Conservation (phyloP, 176 grass and related monocot genomes). For the Eremochloa ophiuroides region DNA sequence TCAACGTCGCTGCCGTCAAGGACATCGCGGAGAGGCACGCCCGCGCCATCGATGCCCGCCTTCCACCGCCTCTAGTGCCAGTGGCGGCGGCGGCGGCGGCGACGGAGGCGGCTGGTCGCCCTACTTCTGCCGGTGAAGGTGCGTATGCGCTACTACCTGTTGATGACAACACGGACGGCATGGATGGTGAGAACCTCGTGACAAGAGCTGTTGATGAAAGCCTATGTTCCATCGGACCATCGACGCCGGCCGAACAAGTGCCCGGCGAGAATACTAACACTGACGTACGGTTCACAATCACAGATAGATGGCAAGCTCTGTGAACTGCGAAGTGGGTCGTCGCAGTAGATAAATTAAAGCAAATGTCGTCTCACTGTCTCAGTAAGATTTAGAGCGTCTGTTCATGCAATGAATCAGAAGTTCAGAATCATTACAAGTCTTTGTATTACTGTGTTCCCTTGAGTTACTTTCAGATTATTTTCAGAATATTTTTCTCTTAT, state of each 20-base stretch:
- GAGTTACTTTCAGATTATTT: no score
- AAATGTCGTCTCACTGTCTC: neutral
- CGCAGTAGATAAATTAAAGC: neutral
- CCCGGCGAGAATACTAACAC: neutral
- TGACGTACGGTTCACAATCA: neutral
- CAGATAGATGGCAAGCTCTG: neutral
- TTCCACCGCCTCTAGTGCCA: neutral
- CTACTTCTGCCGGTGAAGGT: neutral
- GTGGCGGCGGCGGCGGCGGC: neutral
- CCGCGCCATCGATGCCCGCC: neutral
- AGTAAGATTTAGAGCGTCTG: neutral
- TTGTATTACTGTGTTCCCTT: no score
- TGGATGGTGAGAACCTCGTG: neutral
- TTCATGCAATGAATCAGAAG: neutral
- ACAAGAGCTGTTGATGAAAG: neutral
- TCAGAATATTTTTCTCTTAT: no score
- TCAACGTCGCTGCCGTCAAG: slow-evolving; percentile 15
- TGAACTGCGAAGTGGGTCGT: neutral
- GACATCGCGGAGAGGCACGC: slow-evolving; percentile 27
- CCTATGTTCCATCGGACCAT: neutral
- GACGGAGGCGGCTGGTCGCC: neutral
- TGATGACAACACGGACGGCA: neutral
- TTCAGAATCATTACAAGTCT: neutral
- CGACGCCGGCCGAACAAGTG: neutral
- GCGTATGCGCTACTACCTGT: neutral